Evolutionary conservation across 306 rosid genomes (phyloP), one percentile per base, ranked within the genome.

Genomic region (Biancaea sappan): DNA sequence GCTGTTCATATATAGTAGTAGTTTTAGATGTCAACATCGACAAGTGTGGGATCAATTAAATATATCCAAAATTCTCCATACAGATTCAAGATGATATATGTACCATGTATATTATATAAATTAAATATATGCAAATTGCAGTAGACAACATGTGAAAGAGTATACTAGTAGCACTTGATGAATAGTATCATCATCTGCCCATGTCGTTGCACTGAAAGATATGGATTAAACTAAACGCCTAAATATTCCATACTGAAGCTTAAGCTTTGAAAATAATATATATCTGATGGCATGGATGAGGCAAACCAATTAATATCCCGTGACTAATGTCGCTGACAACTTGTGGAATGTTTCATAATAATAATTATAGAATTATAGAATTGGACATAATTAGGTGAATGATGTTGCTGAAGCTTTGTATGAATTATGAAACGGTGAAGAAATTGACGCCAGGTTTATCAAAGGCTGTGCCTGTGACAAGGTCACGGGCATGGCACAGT

Each of bases 401-500:
- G n/a, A n/a, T n/a, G n/a, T n/a, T n/a, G n/a, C n/a, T n/a, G n/a
- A n/a, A n/a, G n/a, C n/a, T n/a, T n/a, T n/a, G n/a, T n/a, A n/a
- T n/a, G n/a, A n/a, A n/a, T n/a, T n/a, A n/a, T n/a, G n/a, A n/a
- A n/a, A n/a, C n/a, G n/a, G n/a, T n/a, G n/a, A n/a, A n/a, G n/a
- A n/a, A n/a, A n/a, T n/a, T n/a, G n/a, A n/a, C n/a, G n/a, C n/a
- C n/a, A n/a, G n/a, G n/a, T n/a, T n/a, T n/a, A n/a, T n/a, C n/a
- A n/a, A n/a, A n/a, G n/a, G n/a, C n/a, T n/a, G n/a, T n/a, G n/a
- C n/a, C n/a, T 58, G 62, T 47, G 62, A 47, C 38, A n/a, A 8
- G 50, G 29, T 62, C 78, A 74, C 71, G 59, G 78, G 66, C 40
- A 47, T 8, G 38, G 8, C 6, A 15, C 12, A 19, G 51, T 60